A percentile compares a stretch with the other conserved stretches of the same genome.
Conservation (phyloP, 441 rosid genomes). For the Sinapis alba region DNA sequence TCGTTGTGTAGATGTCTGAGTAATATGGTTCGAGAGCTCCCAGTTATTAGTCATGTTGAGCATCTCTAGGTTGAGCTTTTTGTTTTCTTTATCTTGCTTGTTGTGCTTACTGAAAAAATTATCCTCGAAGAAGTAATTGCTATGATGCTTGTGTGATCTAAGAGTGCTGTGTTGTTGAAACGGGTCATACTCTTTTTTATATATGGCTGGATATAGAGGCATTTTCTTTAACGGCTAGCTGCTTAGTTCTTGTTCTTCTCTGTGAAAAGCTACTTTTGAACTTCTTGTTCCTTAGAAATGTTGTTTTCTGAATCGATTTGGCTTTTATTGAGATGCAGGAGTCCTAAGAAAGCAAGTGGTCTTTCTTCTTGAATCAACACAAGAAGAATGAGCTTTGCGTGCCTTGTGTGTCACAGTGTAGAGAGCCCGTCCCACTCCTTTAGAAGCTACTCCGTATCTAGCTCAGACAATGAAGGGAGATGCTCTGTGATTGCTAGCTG, state of each 20-base stretch:
- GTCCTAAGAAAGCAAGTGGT: not conserved
- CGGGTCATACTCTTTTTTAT: not conserved
- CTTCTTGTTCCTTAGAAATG: constrained; percentile 3
- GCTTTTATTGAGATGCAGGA: constrained; percentile 29
- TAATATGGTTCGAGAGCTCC: not conserved
- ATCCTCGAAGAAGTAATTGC: not conserved
- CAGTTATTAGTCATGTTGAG: not conserved
- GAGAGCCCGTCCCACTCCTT: constrained; percentile 94
- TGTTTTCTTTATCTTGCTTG: not conserved
- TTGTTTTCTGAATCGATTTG: not conserved
- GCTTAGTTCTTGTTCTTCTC: not conserved
- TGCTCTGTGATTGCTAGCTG: constrained; percentile 77
- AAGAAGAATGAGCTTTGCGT: constrained; percentile 73
- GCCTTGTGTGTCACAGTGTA: constrained; percentile 82
- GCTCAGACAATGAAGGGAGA: constrained; percentile 88
- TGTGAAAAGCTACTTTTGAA: not conserved
- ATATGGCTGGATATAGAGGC: no score
- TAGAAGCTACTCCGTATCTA: constrained; percentile 89
- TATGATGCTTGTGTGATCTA: not conserved
- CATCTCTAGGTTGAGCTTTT: not conserved
- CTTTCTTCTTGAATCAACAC: not conserved
- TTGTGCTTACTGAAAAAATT: not conserved
- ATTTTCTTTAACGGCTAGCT: not conserved
- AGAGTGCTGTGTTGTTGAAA: not conserved
- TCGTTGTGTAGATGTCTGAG: not conserved